These are phyloP conservation scores for Podospora comata DNA, from an alignment of 495 filamentous ascomycete species.

Conservation along the genomic window DNA sequence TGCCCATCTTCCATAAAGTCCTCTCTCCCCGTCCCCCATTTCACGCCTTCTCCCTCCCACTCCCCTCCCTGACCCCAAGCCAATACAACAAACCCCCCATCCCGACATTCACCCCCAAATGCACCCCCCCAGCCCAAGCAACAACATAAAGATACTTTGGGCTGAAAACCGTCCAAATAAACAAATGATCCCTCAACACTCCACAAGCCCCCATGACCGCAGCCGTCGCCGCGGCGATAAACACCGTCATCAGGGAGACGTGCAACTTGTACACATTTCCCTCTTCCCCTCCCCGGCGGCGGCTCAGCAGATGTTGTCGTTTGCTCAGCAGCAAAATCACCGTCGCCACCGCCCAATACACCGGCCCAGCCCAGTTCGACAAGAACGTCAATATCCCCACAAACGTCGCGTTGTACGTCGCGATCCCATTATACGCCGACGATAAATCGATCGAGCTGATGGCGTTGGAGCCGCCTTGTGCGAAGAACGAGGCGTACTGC, in stretches of 20 bases:
- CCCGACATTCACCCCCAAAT: constrained; percentile 66
- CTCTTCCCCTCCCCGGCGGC: neutral
- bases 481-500: constrained; percentile 80
- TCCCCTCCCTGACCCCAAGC: constrained; percentile 35
- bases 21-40: neutral
- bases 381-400: constrained; percentile 81
- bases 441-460: constrained; percentile 85
- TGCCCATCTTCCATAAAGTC: neutral
- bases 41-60: neutral
- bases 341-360: constrained; percentile 75
- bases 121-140: constrained; percentile 80
- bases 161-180: constrained; percentile 98
- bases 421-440: constrained; percentile 79
- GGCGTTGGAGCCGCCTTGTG: constrained; percentile 86
- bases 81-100: constrained; percentile 56
- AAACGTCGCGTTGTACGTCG: constrained; percentile 59
- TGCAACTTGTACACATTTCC: constrained; percentile 42
- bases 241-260: constrained; percentile 62
- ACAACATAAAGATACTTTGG: constrained; percentile 93
- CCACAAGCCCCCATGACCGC: constrained; percentile 90
- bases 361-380: constrained; percentile 85
- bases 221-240: constrained; percentile 54
- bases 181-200: constrained; percentile 79
- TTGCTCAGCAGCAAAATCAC: constrained; percentile 50
- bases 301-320: constrained; percentile 11